Conservation (phyloP, 768 basidiomycete genomes). For the Trametes sanguinea region DNA sequence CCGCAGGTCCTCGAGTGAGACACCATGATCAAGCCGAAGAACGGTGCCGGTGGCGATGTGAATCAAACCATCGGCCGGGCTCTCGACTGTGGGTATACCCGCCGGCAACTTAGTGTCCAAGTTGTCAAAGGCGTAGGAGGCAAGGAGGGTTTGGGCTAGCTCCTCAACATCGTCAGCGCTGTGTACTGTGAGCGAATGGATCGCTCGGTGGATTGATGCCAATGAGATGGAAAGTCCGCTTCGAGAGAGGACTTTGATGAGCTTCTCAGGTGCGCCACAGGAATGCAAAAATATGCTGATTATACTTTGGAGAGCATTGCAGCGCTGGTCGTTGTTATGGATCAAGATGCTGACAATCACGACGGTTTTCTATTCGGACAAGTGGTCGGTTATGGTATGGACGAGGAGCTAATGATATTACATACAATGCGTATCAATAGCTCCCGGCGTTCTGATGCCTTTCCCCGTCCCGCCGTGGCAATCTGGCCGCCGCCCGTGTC, state of each 20-base stretch:
- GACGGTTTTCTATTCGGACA: slow-evolving; percentile 31
- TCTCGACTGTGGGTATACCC: slow-evolving; percentile 35
- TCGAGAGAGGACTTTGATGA: slow-evolving; percentile 31
- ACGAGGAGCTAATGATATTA: too few species aligned
- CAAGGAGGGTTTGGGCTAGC: background rate
- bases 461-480: too few species aligned
- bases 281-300: slow-evolving; percentile 36
- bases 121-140: slow-evolving; percentile 34
- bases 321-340: slow-evolving; percentile 30
- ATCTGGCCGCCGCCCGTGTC: background rate
- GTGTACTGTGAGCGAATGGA: background rate
- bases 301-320: slow-evolving; percentile 30
- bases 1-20: slow-evolving; percentile 30
- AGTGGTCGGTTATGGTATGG: too few species aligned
- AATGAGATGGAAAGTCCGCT: slow-evolving; percentile 30
- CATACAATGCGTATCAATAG: too few species aligned
- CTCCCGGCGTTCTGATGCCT: too few species aligned
- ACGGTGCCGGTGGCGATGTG: slow-evolving; percentile 39
- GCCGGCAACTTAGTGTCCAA: slow-evolving; percentile 42
- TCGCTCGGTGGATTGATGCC: background rate
- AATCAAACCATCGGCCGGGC: slow-evolving; percentile 26
- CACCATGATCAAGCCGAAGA: slow-evolving; percentile 31
- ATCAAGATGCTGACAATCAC: slow-evolving; percentile 32
- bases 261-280: slow-evolving; percentile 28
- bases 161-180: background rate